Evolutionary conservation across 352 stramenopile species (phyloP).

Genomic region (Globisporangium apiculatum): DNA sequence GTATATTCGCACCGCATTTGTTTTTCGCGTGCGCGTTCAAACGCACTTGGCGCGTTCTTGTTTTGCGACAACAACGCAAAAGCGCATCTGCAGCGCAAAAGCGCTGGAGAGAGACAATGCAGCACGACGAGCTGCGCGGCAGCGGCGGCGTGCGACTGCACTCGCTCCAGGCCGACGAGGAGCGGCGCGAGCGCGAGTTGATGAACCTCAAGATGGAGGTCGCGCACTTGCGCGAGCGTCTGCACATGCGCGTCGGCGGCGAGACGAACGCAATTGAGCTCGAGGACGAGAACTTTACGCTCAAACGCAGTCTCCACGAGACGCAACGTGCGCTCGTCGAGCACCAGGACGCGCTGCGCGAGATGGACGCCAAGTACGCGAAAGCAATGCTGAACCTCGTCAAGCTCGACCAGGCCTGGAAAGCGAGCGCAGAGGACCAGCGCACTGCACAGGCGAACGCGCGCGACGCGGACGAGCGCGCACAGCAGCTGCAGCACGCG

Average conservation of each 20-base stretch:
- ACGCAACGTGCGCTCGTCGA: constrained; percentile 37
- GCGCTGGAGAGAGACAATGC: not conserved
- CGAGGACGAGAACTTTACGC: constrained; percentile 68
- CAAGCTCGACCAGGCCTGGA: constrained; percentile 70
- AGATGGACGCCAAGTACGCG: constrained; percentile 49
- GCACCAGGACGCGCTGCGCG: constrained; percentile 33
- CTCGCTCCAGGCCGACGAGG: constrained; percentile 39
- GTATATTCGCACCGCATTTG: too few relatives aligned
- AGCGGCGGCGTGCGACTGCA: constrained; percentile 29
- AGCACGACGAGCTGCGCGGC: not conserved
- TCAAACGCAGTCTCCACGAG: constrained; percentile 48
- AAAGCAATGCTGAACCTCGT: constrained; percentile 64
- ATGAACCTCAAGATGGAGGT: constrained; percentile 87
- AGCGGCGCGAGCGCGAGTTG: constrained; percentile 51
- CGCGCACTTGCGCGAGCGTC: constrained; percentile 56
- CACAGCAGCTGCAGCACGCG: constrained; percentile 7
- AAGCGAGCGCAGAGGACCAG: constrained; percentile 32
- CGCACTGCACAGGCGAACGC: constrained; percentile 13
- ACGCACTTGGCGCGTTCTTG: too few relatives aligned
- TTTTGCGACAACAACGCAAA: too few relatives aligned
- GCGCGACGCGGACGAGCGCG: constrained; percentile 3
- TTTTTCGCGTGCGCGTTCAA: too few relatives aligned
- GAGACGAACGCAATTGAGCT: constrained; percentile 68
- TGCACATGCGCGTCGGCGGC: constrained; percentile 65
- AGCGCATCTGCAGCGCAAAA: too few relatives aligned